Evolutionary conservation across 2,329 filamentous ascomycete species (phyloP), one percentile per base, ranked within the genome.

Genomic region (Exophiala sp.): DNA sequence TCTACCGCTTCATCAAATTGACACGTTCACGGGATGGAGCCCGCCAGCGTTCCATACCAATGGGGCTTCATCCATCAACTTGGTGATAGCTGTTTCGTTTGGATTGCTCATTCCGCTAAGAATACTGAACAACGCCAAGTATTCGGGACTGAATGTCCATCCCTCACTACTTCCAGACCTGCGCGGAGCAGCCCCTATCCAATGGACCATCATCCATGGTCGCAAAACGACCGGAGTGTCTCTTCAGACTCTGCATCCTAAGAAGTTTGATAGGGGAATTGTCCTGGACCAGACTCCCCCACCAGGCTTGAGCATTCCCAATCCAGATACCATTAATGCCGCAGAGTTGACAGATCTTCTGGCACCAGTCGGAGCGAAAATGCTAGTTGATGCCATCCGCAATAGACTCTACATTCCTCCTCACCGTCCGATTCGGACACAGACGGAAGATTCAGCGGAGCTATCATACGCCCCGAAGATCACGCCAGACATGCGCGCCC

Each of bases 51-150:
- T 37, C 63, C 72, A 2, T 46, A 70, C 13, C 63, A 61, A 29
- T 62, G 65, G 22, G 60, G 70, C 21, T 10, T 24, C 43, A 10
- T 37, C 38, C 13, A 81, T 82, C 58, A 89, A 96, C 65, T 73
- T 98, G 51, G 78, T 98, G 59, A 75, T 97, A 39, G 90, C 90
- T 41, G 93, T 97, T 3, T 97, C 93, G 0, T 98, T 97, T 68
- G 93, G 93, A 2, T 77, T 95, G 6, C 85, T 96, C 54, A 83
- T 98, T 1, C 93, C 93, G 0, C 76, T 78, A 0, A 77, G 88
- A 3, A 80, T 97, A 13, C 73, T 98, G 18, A 71, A 72, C 18
- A 70, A 70, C 1, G 80, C 86, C 19, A 80, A 78, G 60, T 95
- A 94, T 68, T 90, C 90, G 37, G 93, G 93, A 0, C 70, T 98